Percentiles rank a stretch among this genome's conserved stretches.
phyloP scores from a whole-genome alignment of 2,329 filamentous ascomycete genomes.

The Aspergillus oerlinghausenensis region DNA sequence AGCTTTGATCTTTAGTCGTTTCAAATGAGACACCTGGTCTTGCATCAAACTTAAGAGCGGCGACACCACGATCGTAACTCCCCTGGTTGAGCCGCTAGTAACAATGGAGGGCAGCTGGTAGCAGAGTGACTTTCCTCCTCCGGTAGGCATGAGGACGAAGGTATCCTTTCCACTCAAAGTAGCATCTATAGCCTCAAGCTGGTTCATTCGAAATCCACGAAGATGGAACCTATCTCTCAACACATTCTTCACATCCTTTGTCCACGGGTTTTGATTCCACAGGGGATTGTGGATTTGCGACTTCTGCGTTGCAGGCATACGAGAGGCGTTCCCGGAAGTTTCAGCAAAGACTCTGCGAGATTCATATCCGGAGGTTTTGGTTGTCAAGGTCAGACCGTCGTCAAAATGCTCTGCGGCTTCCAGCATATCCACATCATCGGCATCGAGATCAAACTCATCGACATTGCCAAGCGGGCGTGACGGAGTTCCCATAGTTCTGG shows the following conservation, averaged over 20 bases:
- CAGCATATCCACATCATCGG: conserved; percentile 44
- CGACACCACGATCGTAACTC: conserved; percentile 91
- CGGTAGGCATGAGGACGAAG: conserved; percentile 96
- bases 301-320: conserved; percentile 28
- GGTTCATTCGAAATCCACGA: conserved; percentile 81
- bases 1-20: conserved; percentile 70
- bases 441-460: conserved; percentile 41
- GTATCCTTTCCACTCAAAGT: conserved; percentile 82
- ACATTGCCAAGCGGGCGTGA: conserved; percentile 15
- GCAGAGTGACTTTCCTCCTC: conserved; percentile 92
- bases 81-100: conserved; percentile 69
- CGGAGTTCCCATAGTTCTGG: conserved; percentile 41
- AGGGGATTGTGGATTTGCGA: conserved; percentile 26
- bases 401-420: conserved; percentile 38
- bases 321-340: conserved; percentile 36
- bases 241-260: conserved; percentile 73
- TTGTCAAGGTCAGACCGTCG: conserved; percentile 17
- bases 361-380: conserved; percentile 11
- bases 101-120: conserved; percentile 92
- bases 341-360: conserved; percentile 38
- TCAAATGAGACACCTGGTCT: conserved; percentile 85
- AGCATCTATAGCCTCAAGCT: conserved; percentile 92
- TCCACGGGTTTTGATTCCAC: conserved; percentile 71
- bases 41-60: conserved; percentile 94
- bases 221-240: conserved; percentile 80